A percentile compares a stretch with the other conserved stretches of the same genome.
Conservation (phyloP, 306 rosid species). For the Ceratonia siliqua region DNA sequence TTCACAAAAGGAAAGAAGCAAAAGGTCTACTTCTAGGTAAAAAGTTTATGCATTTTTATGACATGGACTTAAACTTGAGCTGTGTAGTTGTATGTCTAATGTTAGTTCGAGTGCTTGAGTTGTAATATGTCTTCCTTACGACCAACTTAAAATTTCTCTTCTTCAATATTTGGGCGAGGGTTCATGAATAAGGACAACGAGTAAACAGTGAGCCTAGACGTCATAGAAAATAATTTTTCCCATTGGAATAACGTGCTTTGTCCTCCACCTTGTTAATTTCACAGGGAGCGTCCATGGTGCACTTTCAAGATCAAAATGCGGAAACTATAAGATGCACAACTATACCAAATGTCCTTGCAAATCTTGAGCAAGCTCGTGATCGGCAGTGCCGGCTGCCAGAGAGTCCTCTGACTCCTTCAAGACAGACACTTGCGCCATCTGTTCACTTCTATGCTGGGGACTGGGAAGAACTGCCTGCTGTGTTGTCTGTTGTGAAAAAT, state of each 20-base stretch:
- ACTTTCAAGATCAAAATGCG: constrained; percentile 89
- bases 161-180: neutral
- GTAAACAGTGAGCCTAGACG: neutral
- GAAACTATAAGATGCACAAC: constrained; percentile 92
- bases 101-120: constrained; percentile 21
- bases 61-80: neutral
- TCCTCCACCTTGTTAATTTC: constrained; percentile 30
- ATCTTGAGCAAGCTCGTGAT: constrained; percentile 97
- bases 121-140: constrained; percentile 7
- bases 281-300: constrained; percentile 91
- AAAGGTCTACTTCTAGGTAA: neutral
- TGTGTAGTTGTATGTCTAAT: neutral
- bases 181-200: neutral
- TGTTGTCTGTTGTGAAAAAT: constrained; percentile 70
- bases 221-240: neutral
- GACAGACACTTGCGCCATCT: constrained; percentile 71
- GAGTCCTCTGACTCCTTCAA: constrained; percentile 89
- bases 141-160: constrained; percentile 3
- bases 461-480: constrained; percentile 89
- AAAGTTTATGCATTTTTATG: constrained; percentile 8
- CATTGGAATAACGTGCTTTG: constrained; percentile 11
- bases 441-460: constrained; percentile 95
- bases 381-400: constrained; percentile 87
- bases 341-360: constrained; percentile 89
- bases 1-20: neutral